These are phyloP conservation scores for Ceratocystis cubensis DNA, from an alignment of 2,329 filamentous ascomycete genomes.

Conservation along the genomic window DNA sequence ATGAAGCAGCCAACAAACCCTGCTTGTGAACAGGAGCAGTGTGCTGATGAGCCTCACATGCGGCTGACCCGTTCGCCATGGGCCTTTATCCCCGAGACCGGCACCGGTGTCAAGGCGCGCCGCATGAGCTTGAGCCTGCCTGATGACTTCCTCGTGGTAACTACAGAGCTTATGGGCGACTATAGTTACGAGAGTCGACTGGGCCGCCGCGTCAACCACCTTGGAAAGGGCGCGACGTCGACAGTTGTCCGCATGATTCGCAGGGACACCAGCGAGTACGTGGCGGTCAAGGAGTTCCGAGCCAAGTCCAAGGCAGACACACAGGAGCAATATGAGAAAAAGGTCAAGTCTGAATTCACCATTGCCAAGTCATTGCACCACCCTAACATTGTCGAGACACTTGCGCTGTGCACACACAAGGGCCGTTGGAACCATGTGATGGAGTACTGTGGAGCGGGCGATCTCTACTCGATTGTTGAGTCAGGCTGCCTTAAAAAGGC, in stretches of 20 bases:
- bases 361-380: constrained; percentile 77
- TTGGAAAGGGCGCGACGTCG: constrained; percentile 73
- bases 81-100: constrained; percentile 52
- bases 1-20: not conserved
- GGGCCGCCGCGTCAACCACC: constrained; percentile 57
- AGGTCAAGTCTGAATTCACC: constrained; percentile 83
- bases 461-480: constrained; percentile 63
- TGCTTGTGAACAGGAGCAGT: constrained; percentile 11
- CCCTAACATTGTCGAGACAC: constrained; percentile 73
- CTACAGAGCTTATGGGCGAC: constrained; percentile 54
- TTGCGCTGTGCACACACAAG: constrained; percentile 61
- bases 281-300: constrained; percentile 80
- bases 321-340: constrained; percentile 65
- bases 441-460: constrained; percentile 78
- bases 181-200: constrained; percentile 59
- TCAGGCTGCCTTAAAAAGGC: constrained; percentile 54
- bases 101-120: constrained; percentile 66
- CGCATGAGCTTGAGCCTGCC: constrained; percentile 61
- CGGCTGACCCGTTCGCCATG: constrained; percentile 38
- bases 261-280: constrained; percentile 55
- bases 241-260: constrained; percentile 70
- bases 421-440: constrained; percentile 82
- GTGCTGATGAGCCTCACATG: not conserved
- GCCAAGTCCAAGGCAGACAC: constrained; percentile 57
- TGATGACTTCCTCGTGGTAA: constrained; percentile 61